These are phyloP conservation scores for Boletus sp. DNA, from an alignment of 1,284 basidiomycete species.

Conservation along the genomic window DNA sequence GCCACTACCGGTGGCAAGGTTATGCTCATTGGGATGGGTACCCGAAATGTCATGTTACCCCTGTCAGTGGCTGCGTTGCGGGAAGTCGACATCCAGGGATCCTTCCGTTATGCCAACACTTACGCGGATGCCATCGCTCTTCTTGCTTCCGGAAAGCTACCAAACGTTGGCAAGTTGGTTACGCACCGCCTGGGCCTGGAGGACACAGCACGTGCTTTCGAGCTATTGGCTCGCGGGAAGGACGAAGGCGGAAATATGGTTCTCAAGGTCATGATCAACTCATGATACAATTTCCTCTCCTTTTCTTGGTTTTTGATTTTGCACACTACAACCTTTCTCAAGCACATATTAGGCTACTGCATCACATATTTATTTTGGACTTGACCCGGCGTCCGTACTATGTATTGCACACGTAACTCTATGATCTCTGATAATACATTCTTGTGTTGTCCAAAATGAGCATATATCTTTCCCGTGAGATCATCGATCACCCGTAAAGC, in stretches of 20 bases:
- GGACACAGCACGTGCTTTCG: constrained; percentile 71
- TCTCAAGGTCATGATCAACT: constrained; percentile 79
- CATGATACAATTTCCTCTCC: constrained; percentile 19
- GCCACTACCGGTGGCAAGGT: constrained; percentile 84
- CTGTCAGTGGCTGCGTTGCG: constrained; percentile 77
- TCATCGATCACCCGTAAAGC: constrained; percentile 10
- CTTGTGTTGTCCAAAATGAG: constrained; percentile 1
- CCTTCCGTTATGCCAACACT: constrained; percentile 86
- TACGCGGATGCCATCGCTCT: constrained; percentile 81
- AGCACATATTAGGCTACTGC: constrained; percentile 15
- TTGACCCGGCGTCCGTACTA: constrained; percentile 11
- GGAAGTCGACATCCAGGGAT: constrained; percentile 91
- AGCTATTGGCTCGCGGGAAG: constrained; percentile 69
- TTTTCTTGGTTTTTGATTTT: constrained; percentile 11
- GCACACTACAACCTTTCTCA: constrained; percentile 8
- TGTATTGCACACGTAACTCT: constrained; percentile 28
- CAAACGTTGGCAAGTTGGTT: constrained; percentile 70
- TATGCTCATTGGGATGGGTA: constrained; percentile 94
- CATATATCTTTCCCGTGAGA: constrained; percentile 5
- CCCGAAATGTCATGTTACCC: constrained; percentile 78
- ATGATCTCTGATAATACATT: constrained; percentile 3
- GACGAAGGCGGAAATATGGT: constrained; percentile 79
- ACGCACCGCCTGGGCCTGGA: constrained; percentile 75
- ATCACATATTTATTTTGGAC: constrained; percentile 10
- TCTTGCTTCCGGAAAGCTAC: constrained; percentile 63